Percentiles rank a stretch among this genome's conserved stretches.
phyloP scores from a whole-genome alignment of 2,329 filamentous ascomycete species.

The Ophiostoma perfectum region DNA sequence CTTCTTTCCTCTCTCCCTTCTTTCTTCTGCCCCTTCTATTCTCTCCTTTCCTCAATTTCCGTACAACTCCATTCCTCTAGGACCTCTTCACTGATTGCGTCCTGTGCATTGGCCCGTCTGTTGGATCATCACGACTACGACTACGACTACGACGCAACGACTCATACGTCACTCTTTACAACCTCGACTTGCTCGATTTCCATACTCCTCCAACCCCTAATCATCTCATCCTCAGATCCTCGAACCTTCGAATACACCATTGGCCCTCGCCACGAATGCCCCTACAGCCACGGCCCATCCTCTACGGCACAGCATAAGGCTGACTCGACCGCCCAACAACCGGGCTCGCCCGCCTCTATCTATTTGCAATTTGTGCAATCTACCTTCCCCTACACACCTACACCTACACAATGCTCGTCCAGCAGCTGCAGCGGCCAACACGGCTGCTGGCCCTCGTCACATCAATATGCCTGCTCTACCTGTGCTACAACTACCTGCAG shows the following conservation, averaged over 20 bases:
- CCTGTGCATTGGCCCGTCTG: background rate
- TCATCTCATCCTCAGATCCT: background rate
- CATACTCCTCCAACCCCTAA: background rate
- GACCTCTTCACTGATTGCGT: background rate
- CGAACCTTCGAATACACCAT: too few species aligned
- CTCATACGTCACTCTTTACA: background rate
- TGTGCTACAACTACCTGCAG: constrained; percentile 25
- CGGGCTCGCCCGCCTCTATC: background rate
- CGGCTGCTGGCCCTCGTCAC: constrained; percentile 25
- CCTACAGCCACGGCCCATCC: too few species aligned
- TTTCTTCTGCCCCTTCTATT: background rate
- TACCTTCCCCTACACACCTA: background rate
- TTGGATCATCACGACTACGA: background rate
- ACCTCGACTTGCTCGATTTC: background rate
- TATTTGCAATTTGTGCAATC: background rate
- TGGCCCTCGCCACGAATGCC: too few species aligned
- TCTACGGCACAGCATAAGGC: too few species aligned
- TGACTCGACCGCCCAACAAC: too few species aligned
- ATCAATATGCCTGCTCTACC: constrained; percentile 23
- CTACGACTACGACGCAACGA: background rate
- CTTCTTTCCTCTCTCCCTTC: background rate
- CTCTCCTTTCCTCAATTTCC: too few species aligned
- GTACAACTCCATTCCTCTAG: too few species aligned
- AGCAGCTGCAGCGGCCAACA: constrained; percentile 26
- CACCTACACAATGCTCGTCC: constrained; percentile 23